These are phyloP conservation scores for Sanghuangporus weigelae DNA, from an alignment of 1,284 basidiomycete genomes.

Conservation along the genomic window DNA sequence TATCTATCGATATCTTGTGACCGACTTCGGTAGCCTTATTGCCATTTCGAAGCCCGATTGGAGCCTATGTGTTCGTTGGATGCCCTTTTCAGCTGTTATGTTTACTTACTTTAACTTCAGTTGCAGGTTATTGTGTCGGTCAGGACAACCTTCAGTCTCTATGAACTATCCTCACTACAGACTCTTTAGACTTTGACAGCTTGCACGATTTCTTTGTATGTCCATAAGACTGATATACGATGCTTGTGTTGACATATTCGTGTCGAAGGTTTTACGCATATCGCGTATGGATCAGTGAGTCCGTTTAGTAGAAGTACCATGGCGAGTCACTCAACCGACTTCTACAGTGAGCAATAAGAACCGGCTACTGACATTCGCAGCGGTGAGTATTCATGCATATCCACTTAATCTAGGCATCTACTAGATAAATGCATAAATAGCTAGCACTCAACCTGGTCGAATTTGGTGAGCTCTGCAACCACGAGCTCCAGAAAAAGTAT, in stretches of 20 bases:
- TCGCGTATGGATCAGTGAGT: slow-evolving; percentile 8
- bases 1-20: slow-evolving; percentile 45
- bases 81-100: neutral
- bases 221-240: neutral
- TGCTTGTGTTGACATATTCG: neutral
- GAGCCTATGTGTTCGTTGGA: slow-evolving; percentile 21
- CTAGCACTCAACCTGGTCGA: neutral
- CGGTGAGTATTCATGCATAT: neutral
- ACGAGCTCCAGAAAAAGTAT: too few relatives aligned
- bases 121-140: neutral
- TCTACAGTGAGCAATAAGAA: slow-evolving; percentile 15
- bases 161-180: too few relatives aligned
- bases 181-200: neutral
- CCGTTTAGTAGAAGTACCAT: neutral
- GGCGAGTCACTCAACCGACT: neutral
- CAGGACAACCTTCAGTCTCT: neutral
- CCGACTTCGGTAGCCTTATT: slow-evolving; percentile 40
- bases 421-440: neutral
- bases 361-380: slow-evolving; percentile 1
- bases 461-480: slow-evolving; percentile 9
- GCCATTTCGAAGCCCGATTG: slow-evolving; percentile 40
- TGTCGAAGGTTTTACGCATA: neutral
- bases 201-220: slow-evolving; percentile 5
- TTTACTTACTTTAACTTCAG: neutral
- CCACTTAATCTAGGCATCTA: neutral